phyloP scores from a whole-genome alignment of 2,329 filamentous ascomycete genomes.

The Claviceps maximensis region DNA sequence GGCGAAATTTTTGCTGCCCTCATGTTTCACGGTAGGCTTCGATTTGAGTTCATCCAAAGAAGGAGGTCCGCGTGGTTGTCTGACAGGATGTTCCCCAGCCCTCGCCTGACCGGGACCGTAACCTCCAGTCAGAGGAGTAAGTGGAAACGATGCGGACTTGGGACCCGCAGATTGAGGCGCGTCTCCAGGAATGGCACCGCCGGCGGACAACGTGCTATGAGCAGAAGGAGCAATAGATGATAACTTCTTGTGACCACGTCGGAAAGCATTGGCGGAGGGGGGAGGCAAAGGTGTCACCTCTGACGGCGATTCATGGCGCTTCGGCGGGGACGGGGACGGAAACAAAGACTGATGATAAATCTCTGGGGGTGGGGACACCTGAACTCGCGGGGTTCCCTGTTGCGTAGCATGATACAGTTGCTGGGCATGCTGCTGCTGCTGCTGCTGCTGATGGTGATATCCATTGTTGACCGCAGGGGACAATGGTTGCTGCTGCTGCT shows the following conservation, averaged over 20 bases:
- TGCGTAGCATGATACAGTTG: constrained; percentile 29
- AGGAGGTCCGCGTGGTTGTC: constrained; percentile 86
- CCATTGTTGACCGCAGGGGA: constrained; percentile 18
- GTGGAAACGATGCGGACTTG: constrained; percentile 68
- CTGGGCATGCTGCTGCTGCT: constrained; percentile 27
- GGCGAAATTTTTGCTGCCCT: constrained; percentile 96
- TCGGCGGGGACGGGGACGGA: constrained; percentile 54
- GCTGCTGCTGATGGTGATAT: constrained; percentile 23
- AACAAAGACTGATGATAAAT: constrained; percentile 32
- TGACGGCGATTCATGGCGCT: constrained; percentile 55
- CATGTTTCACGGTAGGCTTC: constrained; percentile 83
- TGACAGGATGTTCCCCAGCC: constrained; percentile 84
- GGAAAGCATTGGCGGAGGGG: constrained; percentile 82
- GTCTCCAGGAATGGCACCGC: constrained; percentile 28
- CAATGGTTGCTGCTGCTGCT: constrained; percentile 35
- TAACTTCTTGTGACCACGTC: constrained; percentile 84
- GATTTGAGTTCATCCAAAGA: constrained; percentile 79
- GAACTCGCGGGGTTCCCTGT: constrained; percentile 54
- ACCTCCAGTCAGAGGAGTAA: constrained; percentile 66
- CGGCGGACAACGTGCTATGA: constrained; percentile 34
- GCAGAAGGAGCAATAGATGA: constrained; percentile 53
- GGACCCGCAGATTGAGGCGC: constrained; percentile 50
- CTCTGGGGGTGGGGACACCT: constrained; percentile 69
- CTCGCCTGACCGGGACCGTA: constrained; percentile 90
- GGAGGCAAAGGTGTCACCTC: constrained; percentile 63